Base-by-base conservation (phyloP, 1,284 basidiomycete species). In the Pisolithus thermaeus region DNA sequence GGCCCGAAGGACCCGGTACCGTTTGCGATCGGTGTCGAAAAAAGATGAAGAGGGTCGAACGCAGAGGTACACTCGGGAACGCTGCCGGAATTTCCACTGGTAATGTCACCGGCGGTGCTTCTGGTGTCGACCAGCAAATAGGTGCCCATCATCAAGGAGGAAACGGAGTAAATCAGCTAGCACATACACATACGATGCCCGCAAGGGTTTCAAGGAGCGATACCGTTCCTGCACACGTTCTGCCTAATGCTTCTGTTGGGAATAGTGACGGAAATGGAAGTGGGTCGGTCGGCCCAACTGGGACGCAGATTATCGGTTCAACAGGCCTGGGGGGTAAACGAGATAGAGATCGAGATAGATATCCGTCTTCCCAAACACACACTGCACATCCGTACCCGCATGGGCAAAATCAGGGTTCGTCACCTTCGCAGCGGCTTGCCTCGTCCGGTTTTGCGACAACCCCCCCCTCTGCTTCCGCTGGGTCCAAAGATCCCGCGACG, bases 21-120 rank as follows among this genome's bases (percentile, higher is more conserved):
- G 88, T 90, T 0, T 90, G 88, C 61, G 88, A 90, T 73, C 71
- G 86, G 76, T 89, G 87, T 68, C 77, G 87, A 49, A 90, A 90
- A 69, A 90, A 90, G 68, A 90, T 90, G 87, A 89, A 89, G 70
- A 80, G 87, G 2, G 83, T 88, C 40, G 88, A 90, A 65, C 74
- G 84, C 16, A 73, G 87, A 9, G 85, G 85, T 6, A 87, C 85
- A 16, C 64, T 86, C 5, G 81, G 2, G 53, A 67, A 47, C 59
- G 59, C 35, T 61, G 67, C 45, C 59, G 60, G 11, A 56, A 60
- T n/a, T 55, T 51, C 7, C 58, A 65, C 20, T 11, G 30, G 11
- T 12, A 18, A 8, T 25, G n/a, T 25, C 14, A 12, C 23, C n/a
- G 25, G 23, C 16, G 12, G 12, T 22, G n/a, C 2, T 18, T 11